Evolutionary conservation across 768 basidiomycete species (phyloP).

Genomic region (Kwoniella bestiolae): DNA sequence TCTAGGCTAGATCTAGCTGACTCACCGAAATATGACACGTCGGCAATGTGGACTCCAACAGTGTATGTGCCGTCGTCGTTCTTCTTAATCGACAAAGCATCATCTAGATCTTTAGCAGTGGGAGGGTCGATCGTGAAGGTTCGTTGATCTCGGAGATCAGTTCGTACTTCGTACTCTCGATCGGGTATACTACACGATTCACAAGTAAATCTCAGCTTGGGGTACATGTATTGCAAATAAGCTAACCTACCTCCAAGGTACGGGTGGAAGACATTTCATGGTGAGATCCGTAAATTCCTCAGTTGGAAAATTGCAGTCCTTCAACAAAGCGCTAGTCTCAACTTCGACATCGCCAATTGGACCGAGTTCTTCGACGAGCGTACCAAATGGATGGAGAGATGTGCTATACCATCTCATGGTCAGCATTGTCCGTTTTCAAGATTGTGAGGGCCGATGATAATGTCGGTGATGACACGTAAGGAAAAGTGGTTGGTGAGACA

Average conservation of each 20-base stretch:
- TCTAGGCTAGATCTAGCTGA: conserved; percentile 63
- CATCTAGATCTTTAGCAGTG: conserved; percentile 88
- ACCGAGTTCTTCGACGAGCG: conserved; percentile 94
- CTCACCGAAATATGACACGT: conserved; percentile 81
- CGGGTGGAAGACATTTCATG: conserved; percentile 90
- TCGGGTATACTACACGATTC: conserved; percentile 68
- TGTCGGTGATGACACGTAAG: too few relatives aligned
- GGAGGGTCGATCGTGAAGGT: conserved; percentile 93
- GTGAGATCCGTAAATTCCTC: conserved; percentile 97
- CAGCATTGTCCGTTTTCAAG: conserved; percentile 5
- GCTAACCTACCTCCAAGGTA: conserved; percentile 72
- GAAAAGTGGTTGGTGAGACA: too few relatives aligned
- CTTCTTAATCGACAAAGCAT: conserved; percentile 83
- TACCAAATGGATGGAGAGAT: conserved; percentile 97
- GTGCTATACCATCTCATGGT: conserved; percentile 70
- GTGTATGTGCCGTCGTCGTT: conserved; percentile 93
- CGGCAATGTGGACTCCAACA: conserved; percentile 92
- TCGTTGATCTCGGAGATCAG: conserved; percentile 81
- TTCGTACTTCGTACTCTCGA: conserved; percentile 81
- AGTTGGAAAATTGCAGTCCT: conserved; percentile 98
- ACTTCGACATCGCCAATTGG: conserved; percentile 98
- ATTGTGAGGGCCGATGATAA: not conserved
- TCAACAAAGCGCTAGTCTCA: conserved; percentile 93
- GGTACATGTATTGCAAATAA: not conserved
- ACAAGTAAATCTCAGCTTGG: conserved; percentile 64